These are phyloP conservation scores for Melanomma pulvis-pyrius DNA, from an alignment of 495 filamentous ascomycete genomes.

Conservation along the genomic window DNA sequence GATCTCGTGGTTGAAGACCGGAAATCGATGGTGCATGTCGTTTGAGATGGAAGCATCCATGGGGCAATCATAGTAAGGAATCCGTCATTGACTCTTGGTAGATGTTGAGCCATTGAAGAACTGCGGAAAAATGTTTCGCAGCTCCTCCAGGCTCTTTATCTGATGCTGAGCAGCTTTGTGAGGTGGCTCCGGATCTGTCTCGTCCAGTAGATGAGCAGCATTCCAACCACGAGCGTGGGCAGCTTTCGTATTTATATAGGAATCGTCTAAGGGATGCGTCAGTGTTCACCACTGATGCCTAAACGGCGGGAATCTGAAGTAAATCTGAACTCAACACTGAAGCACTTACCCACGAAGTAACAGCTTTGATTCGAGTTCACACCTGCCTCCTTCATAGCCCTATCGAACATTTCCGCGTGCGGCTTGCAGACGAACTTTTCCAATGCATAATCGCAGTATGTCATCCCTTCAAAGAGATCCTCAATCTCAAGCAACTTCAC, in stretches of 20 bases:
- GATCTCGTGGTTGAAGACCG: not conserved
- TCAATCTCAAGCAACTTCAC: slow-evolving; percentile 78
- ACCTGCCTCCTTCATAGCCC: slow-evolving; percentile 61
- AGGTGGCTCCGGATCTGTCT: slow-evolving; percentile 60
- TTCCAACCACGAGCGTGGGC: slow-evolving; percentile 79
- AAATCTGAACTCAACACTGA: not conserved
- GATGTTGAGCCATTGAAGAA: slow-evolving; percentile 61
- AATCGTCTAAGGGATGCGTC: slow-evolving; percentile 68
- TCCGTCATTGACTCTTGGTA: not conserved
- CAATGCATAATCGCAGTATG: slow-evolving; percentile 82
- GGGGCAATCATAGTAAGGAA: not conserved
- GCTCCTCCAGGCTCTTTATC: slow-evolving; percentile 70
- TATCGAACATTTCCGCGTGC: slow-evolving; percentile 76
- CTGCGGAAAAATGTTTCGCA: slow-evolving; percentile 72
- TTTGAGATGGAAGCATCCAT: not conserved
- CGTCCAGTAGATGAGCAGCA: slow-evolving; percentile 78
- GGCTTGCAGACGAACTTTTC: slow-evolving; percentile 82
- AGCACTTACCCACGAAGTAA: slow-evolving; percentile 75
- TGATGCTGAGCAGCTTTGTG: slow-evolving; percentile 66
- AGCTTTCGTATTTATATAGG: slow-evolving; percentile 69
- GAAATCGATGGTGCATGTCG: not conserved
- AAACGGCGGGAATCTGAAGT: not conserved
- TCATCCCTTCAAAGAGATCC: slow-evolving; percentile 89
- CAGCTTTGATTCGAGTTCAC: slow-evolving; percentile 56
- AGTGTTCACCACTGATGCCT: not conserved